Conservation (phyloP, 129 eudicot genomes). For the Dittrichia graveolens region DNA sequence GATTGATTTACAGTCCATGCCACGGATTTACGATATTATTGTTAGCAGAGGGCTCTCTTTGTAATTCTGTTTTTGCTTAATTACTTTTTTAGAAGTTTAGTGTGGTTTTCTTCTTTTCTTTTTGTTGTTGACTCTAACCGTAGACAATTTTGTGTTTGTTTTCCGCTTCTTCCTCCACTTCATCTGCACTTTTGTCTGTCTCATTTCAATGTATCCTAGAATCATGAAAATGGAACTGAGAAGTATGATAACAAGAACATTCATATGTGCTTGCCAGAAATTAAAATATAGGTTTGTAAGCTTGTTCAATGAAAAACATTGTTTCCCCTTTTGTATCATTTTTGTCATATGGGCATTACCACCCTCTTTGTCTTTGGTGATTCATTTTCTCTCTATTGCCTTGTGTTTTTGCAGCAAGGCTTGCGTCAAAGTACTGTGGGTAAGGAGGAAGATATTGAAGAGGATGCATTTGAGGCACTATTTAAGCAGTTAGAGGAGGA, state of each 20-base stretch:
- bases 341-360: background rate
- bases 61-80: background rate
- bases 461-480: slow-evolving; percentile 92
- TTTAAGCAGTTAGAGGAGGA: slow-evolving; percentile 87
- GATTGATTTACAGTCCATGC: background rate
- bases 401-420: slow-evolving; percentile 44
- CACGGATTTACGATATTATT: background rate
- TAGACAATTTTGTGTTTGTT: background rate
- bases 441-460: slow-evolving; percentile 65
- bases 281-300: too few relatives aligned
- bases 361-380: background rate
- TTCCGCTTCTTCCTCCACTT: background rate
- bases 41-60: background rate
- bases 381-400: background rate
- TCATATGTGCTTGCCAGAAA: too few relatives aligned
- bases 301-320: background rate
- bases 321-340: background rate
- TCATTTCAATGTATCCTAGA: background rate
- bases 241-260: background rate
- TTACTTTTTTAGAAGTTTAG: background rate
- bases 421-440: slow-evolving; percentile 30
- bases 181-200: background rate
- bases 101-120: too few relatives aligned
- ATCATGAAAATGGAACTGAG: background rate
- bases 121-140: background rate